phyloP scores from a whole-genome alignment of 2,329 filamentous ascomycete species.

The Xylariaceae sp. region DNA sequence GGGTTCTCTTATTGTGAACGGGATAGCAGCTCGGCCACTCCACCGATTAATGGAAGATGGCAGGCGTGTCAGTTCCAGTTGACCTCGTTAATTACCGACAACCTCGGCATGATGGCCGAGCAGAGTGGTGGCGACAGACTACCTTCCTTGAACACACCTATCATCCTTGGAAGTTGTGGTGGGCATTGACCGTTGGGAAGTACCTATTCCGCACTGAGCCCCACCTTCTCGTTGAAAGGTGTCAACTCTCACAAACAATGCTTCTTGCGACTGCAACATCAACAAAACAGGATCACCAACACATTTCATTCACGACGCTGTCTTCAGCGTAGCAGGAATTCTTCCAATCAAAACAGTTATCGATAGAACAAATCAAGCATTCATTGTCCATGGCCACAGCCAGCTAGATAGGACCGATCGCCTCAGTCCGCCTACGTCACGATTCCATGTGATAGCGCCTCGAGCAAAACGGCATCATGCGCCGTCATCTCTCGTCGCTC shows the following conservation, averaged over 20 bases:
- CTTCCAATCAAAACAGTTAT: background rate
- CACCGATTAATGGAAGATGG: background rate
- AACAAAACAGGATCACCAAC: background rate
- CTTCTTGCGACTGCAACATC: background rate
- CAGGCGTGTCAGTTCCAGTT: background rate
- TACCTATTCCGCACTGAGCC: background rate
- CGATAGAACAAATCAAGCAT: background rate
- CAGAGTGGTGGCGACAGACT: background rate
- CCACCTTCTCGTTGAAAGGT: background rate
- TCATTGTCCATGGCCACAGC: background rate
- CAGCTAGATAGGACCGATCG: slow-evolving; percentile 24
- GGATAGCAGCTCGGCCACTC: background rate
- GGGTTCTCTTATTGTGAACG: background rate
- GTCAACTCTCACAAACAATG: background rate
- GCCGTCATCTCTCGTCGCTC: slow-evolving; percentile 40
- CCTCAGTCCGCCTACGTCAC: background rate
- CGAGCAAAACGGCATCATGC: slow-evolving; percentile 44
- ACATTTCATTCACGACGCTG: background rate
- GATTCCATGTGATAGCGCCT: slow-evolving; percentile 33
- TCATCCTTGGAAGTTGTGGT: too few relatives aligned
- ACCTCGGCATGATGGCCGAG: background rate
- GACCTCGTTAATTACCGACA: background rate
- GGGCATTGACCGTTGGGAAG: too few relatives aligned
- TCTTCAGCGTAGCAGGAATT: background rate
- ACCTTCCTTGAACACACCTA: too few relatives aligned